A percentile compares a stretch with the other conserved stretches of the same genome.
These are phyloP conservation scores for Ophiostoma himal-ulmi DNA, from an alignment of 2,329 filamentous ascomycete species.

Conservation along the genomic window DNA sequence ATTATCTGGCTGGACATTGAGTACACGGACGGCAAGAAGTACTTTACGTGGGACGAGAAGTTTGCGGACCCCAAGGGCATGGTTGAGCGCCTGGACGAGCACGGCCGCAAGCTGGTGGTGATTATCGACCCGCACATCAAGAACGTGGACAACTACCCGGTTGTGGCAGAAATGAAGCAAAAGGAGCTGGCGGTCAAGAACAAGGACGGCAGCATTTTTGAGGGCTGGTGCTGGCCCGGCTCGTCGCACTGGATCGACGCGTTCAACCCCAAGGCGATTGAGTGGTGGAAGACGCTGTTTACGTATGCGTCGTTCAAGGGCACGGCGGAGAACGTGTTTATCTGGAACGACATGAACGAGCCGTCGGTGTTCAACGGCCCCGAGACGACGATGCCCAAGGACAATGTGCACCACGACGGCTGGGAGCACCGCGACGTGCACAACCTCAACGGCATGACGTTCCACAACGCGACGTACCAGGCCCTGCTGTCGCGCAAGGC, in stretches of 20 bases:
- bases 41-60: slow-evolving; percentile 93
- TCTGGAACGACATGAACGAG: slow-evolving; percentile 99
- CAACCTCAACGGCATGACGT: slow-evolving; percentile 91
- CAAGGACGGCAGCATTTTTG: slow-evolving; percentile 83
- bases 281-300: slow-evolving; percentile 90
- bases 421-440: slow-evolving; percentile 98
- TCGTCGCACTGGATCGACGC: slow-evolving; percentile 94
- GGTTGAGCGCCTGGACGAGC: slow-evolving; percentile 78
- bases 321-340: slow-evolving; percentile 76
- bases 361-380: slow-evolving; percentile 98
- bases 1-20: slow-evolving; percentile 99
- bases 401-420: slow-evolving; percentile 82
- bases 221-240: slow-evolving; percentile 98
- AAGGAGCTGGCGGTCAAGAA: slow-evolving; percentile 81
- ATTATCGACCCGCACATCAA: slow-evolving; percentile 99
- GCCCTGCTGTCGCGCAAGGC: slow-evolving; percentile 79
- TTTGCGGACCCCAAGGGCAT: slow-evolving; percentile 83
- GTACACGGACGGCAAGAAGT: slow-evolving; percentile 94
- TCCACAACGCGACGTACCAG: slow-evolving; percentile 88
- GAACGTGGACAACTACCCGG: slow-evolving; percentile 69
- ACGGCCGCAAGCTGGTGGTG: slow-evolving; percentile 82
- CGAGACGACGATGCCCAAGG: slow-evolving; percentile 97
- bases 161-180: slow-evolving; percentile 75
- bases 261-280: slow-evolving; percentile 85
- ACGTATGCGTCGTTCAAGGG: slow-evolving; percentile 84